Conservation (phyloP, 768 basidiomycete species). For the Boletales sp. region DNA sequence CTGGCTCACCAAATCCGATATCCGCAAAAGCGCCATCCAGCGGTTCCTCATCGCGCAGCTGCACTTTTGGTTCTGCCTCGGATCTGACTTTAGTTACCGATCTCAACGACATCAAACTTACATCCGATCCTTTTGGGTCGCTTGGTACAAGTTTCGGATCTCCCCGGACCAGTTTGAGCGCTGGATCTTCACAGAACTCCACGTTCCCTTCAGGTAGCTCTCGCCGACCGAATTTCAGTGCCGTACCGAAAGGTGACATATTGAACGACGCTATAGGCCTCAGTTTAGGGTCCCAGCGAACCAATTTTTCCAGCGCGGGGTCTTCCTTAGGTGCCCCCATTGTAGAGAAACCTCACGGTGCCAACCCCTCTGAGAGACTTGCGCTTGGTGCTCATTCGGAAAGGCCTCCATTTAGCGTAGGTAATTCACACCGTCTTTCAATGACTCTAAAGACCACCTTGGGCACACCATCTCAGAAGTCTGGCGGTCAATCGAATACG, state of each 20-base stretch:
- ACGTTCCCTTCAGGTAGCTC: conserved; percentile 24
- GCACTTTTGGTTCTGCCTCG: conserved; percentile 7
- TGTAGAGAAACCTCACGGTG: conserved; percentile 14
- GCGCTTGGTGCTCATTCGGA: conserved; percentile 15
- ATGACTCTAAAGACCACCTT: neutral
- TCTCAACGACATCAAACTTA: conserved; percentile 19
- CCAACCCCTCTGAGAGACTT: conserved; percentile 15
- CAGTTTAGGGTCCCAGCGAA: conserved; percentile 18
- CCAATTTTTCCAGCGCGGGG: conserved; percentile 18
- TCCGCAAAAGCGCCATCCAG: conserved; percentile 23
- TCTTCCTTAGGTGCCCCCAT: conserved; percentile 15
- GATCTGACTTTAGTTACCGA: conserved; percentile 25
- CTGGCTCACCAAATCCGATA: conserved; percentile 24
- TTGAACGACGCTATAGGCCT: conserved; percentile 14
- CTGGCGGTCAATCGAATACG: neutral
- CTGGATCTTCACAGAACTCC: conserved; percentile 26
- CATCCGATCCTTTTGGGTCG: conserved; percentile 26
- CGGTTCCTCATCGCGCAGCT: conserved; percentile 17
- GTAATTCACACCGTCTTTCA: conserved; percentile 11
- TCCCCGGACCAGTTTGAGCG: conserved; percentile 23
- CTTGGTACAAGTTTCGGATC: conserved; percentile 25
- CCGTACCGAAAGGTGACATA: conserved; percentile 16
- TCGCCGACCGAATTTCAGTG: conserved; percentile 20
- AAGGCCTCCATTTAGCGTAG: conserved; percentile 7
- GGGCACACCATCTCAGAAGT: conserved; percentile 12